A percentile compares a stretch with the other conserved stretches of the same genome.
Evolutionary conservation across 768 basidiomycete species (phyloP).

Genomic region (Agaricus subrufescens): DNA sequence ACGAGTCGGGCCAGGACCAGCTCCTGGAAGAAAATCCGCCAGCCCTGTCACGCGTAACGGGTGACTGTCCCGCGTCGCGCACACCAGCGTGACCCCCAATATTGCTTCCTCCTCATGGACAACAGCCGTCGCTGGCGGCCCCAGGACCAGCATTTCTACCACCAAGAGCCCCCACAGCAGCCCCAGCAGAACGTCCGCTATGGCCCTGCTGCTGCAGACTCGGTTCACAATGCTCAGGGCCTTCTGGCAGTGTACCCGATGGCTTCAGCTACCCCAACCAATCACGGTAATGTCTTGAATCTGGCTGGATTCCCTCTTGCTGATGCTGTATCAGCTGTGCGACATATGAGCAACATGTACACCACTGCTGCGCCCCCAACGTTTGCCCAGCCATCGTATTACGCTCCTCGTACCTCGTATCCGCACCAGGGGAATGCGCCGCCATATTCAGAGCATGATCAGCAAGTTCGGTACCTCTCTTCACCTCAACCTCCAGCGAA

Average conservation of each 20-base stretch:
- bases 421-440: constrained; percentile 38
- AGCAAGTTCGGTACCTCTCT: constrained; percentile 53
- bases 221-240: constrained; percentile 64
- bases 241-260: constrained; percentile 67
- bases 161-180: constrained; percentile 14
- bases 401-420: constrained; percentile 29
- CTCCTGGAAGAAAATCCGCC: neutral
- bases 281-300: constrained; percentile 50
- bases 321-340: constrained; percentile 42
- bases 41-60: constrained; percentile 7
- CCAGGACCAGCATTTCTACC: constrained; percentile 16
- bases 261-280: constrained; percentile 72
- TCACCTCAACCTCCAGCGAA: constrained; percentile 38
- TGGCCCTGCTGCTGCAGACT: constrained; percentile 30
- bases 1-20: neutral
- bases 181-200: constrained; percentile 14
- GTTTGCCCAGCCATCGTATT: constrained; percentile 55
- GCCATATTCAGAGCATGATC: constrained; percentile 66
- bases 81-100: constrained; percentile 11
- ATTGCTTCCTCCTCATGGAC: constrained; percentile 24
- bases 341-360: constrained; percentile 60
- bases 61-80: constrained; percentile 20
- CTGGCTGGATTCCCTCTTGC: neutral
- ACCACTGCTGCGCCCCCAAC: constrained; percentile 57
- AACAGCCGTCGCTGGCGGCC: constrained; percentile 29